These are phyloP conservation scores for Jimgerdemannia flammicorona DNA, from an alignment of 192 early-diverging fungal species.

Conservation along the genomic window DNA sequence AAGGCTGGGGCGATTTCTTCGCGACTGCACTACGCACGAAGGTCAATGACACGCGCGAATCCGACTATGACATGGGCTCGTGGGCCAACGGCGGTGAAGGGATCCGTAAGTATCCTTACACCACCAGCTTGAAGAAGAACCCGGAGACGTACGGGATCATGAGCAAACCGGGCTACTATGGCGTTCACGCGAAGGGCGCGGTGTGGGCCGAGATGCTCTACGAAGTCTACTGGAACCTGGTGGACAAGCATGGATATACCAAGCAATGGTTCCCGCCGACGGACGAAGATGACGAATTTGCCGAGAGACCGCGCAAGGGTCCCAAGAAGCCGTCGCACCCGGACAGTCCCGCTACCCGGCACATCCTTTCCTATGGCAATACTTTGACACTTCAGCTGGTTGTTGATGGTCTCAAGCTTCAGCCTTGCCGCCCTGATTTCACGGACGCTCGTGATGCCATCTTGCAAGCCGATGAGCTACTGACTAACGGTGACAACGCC, in stretches of 20 bases:
- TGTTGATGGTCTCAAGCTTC: constrained; percentile 71
- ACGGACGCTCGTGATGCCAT: constrained; percentile 73
- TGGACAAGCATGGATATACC: constrained; percentile 54
- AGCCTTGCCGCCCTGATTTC: constrained; percentile 74
- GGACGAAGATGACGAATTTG: neutral
- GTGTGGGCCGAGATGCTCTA: constrained; percentile 94
- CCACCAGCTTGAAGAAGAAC: constrained; percentile 69
- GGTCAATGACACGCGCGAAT: constrained; percentile 42
- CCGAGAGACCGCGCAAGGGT: constrained; percentile 2
- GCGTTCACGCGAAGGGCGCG: constrained; percentile 85
- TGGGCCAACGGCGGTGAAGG: constrained; percentile 80
- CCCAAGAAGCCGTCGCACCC: constrained; percentile 16
- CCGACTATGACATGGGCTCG: constrained; percentile 77
- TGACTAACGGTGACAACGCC: constrained; percentile 63
- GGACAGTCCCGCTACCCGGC: constrained; percentile 22
- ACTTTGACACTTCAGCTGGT: constrained; percentile 67
- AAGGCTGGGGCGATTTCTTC: constrained; percentile 95
- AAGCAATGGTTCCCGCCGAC: constrained; percentile 52
- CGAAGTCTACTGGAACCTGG: constrained; percentile 75
- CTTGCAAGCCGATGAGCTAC: constrained; percentile 56
- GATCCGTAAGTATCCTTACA: constrained; percentile 87
- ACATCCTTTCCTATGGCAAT: constrained; percentile 57
- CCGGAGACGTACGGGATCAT: constrained; percentile 79
- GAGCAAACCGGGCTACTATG: constrained; percentile 82
- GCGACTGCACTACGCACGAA: constrained; percentile 76